Evolutionary conservation across 352 stramenopile species (phyloP), one percentile per base, ranked within the genome.

Genomic region (Globisporangium cylindrosporum): DNA sequence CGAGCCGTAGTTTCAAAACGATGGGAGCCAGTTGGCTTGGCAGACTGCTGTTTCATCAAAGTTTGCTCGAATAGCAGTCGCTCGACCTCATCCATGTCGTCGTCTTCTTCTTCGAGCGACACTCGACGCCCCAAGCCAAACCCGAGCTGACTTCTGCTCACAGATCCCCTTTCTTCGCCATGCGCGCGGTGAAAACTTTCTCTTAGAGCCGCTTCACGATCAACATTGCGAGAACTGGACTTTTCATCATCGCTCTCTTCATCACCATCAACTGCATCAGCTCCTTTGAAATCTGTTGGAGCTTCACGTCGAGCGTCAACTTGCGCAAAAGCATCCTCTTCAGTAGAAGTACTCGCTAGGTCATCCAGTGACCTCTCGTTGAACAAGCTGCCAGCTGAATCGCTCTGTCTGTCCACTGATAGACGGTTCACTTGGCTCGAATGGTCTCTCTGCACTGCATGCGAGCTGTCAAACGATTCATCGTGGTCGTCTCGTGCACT

Each of bases 61-160:
- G 10, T 22, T 1, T 60, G 34, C n/a, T 66, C 58, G 20, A 56
- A 24, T 14, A 65, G 38, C 20, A 65, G 46, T 5, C 59, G 59
- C 41, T 65, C 59, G 1, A 65, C 59, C 24, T 65, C 59, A 20
- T 65, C 59, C 59, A 65, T 65, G 24, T 67, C 53, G 34, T 69
- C 69, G 1, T 76, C 63, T 25, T 74, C 56, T 29, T 74, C 56
- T 43, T 60, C 55, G 12, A 70, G 46, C 34, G 24, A 22, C 4
- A 55, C 34, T 1, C n/a, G 46, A 5, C 34, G 46, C 12, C 20
- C 60, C 34, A 56, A 15, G 12, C 43, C 43, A 14, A 66, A 58
- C 34, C n/a, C 29, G 15, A 22, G 15, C 4, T 32, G 27, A 2
- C 34, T 54, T 25, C 18, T 43, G 3, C 24, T 34, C 15, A 25